These are phyloP conservation scores for Colletotrichum sp. DNA, from an alignment of 2,329 filamentous ascomycete species.

Conservation along the genomic window DNA sequence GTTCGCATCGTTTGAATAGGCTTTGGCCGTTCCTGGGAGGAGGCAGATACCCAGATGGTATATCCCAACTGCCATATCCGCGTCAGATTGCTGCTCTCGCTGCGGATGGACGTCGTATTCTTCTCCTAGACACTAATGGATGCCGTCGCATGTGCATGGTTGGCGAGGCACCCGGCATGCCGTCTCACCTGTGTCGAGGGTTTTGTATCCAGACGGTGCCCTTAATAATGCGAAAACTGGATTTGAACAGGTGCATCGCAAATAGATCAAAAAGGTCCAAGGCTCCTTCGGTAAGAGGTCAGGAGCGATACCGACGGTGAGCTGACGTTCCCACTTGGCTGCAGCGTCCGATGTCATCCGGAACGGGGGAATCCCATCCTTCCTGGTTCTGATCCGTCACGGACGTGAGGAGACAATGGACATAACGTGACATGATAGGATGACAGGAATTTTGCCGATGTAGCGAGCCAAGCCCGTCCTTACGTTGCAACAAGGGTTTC, in stretches of 20 bases:
- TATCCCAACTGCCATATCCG: neutral
- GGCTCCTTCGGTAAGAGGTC: neutral
- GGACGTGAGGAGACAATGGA: neutral
- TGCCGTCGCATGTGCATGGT: neutral
- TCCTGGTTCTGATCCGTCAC: neutral
- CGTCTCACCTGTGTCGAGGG: neutral
- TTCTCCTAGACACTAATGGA: neutral
- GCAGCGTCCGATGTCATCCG: constrained; percentile 3
- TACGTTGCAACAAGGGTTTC: neutral
- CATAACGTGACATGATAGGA: constrained; percentile 1
- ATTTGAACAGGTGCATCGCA: neutral
- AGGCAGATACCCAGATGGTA: neutral
- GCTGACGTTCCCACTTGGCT: constrained; percentile 1
- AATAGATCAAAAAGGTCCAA: neutral
- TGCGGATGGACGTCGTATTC: neutral
- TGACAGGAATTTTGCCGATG: neutral
- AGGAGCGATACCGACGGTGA: neutral
- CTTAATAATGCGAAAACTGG: neutral
- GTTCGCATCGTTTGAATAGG: neutral
- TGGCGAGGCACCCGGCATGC: neutral
- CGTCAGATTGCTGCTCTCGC: neutral
- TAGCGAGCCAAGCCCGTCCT: neutral
- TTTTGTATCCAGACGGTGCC: neutral
- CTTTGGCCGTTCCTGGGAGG: neutral
- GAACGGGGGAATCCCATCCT: neutral